Base-by-base conservation (phyloP, 1,284 basidiomycete species). In the Xanthoconium separans region DNA sequence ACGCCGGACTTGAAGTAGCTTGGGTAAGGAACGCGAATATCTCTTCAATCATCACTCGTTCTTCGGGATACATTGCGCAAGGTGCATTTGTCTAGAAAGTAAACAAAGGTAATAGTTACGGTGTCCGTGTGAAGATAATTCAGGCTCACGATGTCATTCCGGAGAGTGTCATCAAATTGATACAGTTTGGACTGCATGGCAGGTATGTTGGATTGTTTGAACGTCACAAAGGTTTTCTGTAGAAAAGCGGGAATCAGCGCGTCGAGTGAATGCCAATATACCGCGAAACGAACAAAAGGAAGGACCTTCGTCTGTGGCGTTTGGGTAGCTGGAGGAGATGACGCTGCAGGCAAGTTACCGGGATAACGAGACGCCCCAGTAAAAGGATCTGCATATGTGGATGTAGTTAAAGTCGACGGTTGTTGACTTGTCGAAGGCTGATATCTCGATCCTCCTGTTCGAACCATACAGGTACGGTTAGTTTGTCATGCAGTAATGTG, bases 121-220 rank as follows among this genome's bases (percentile, higher is more conserved):
- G 8, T 45, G 37, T 15, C 8, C 29, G 51, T 42, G 44, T 18
- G 42, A 48, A 37, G 20, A 50, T n/a, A 30, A 41, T 39, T 22
- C 16, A 44, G 29, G 62, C 84, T 60, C 60, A 89, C 87, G 53
- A 83, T 85, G 67, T 88, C 87, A 57, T 80, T 75, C 52, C 80
- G 80, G 50, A 94, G 74, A 29, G 76, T 81, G 40, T 87, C 84
- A 65, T 95, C 85, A 53, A 98, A 84, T 66, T 96, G 88, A 49
- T 81, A 77, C 22, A 98, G 70, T 74, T 98, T 98, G 36, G 78
- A 78, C 65, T 86, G 87, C 78, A 96, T 93, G 5, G 93, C 92
- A 13, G 77, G 66, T n/a, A 97, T 80, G 69, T 96, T 98, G 15
- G 89, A 91, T 74, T 93, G 89, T 59, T 89, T 90, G 78, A 98